A percentile compares a stretch with the other conserved stretches of the same genome.
Conservation (phyloP, 495 filamentous ascomycete genomes). For the Penicillium maclennaniae region DNA sequence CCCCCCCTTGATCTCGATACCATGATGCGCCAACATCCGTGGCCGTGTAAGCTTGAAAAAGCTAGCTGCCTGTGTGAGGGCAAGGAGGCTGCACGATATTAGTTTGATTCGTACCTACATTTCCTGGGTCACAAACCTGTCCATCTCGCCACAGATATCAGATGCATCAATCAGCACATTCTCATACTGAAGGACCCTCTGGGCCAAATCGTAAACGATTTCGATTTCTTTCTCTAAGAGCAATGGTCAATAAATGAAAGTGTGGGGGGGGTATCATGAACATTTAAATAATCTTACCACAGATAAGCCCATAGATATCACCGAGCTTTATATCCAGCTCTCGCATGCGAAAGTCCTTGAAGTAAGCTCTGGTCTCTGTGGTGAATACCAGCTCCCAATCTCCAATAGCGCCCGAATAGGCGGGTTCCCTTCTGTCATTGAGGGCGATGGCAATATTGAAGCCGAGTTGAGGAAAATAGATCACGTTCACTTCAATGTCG, state of each 20-base stretch:
- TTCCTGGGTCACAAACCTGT: constrained; percentile 45
- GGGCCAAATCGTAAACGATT: constrained; percentile 74
- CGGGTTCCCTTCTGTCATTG: constrained; percentile 55
- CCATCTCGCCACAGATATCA: constrained; percentile 79
- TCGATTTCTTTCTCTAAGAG: constrained; percentile 81
- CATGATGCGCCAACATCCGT: constrained; percentile 64
- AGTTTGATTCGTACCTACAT: background rate
- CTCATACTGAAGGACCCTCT: constrained; percentile 68
- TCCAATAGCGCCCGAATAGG: constrained; percentile 60
- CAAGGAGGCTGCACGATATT: constrained; percentile 58
- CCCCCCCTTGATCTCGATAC: constrained; percentile 73
- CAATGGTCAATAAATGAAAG: background rate
- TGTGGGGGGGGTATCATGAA: background rate
- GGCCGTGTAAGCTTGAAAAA: constrained; percentile 71
- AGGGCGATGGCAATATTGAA: constrained; percentile 77
- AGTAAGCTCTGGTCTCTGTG: constrained; percentile 70
- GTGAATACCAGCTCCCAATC: constrained; percentile 78
- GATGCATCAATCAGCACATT: constrained; percentile 62
- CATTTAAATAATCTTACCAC: constrained; percentile 54
- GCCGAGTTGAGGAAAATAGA: constrained; percentile 88
- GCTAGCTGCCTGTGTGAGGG: constrained; percentile 73
- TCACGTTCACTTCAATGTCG: constrained; percentile 65
- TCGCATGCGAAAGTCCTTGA: constrained; percentile 81
- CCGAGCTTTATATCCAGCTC: constrained; percentile 81
- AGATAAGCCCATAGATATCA: constrained; percentile 79